Base-by-base conservation (phyloP, 495 filamentous ascomycete genomes). In the Lophium mytilinum region DNA sequence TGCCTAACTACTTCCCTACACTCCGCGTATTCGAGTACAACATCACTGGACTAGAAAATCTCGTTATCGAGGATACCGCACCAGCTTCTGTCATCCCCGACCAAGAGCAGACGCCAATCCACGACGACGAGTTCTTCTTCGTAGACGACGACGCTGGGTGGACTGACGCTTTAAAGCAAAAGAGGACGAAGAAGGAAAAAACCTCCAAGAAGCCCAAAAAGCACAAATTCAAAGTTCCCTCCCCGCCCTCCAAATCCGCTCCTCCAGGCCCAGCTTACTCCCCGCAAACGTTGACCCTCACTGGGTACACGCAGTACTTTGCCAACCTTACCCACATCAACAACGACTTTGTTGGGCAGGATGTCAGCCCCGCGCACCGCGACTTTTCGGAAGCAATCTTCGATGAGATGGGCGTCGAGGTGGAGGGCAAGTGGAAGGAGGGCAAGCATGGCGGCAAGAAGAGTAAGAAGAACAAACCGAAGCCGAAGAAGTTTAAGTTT, bases 1-100 rank as follows among this genome's bases (percentile, higher is more conserved):
- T 99, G 2, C 93, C 93, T 0, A 97, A 92, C 60, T 95, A 87
- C 69, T 95, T 93, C 65, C 93, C 93, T 1, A 89, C 87, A 3
- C 68, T 97, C 36, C 79, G 93, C 3, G 80, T 97, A 19, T 74
- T 91, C 52, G 89, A 96, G 66, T 99, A 99, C 76, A 97, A 99
- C 64, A 88, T 88, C 54, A 88, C 88, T 0, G 90, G 88, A 0
- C 64, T 96, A 5, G 84, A 89, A 49, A 61, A 80, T 37, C 18
- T 66, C 3, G 41, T 62, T 37, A 42, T 63, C 30, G 34, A 51
- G 11, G 37, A 41, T 15, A 24, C 45, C 15, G 9, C 15, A 21
- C 42, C 53, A 11, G 2, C 14, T n/a, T 33, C 17, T 9, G 18
- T 36, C 15, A 15, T n/a, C 0, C 46, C 43, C 12, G 5, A 24